Evolutionary conservation across 768 basidiomycete species (phyloP).

Genomic region (Lactifluus piperatus): DNA sequence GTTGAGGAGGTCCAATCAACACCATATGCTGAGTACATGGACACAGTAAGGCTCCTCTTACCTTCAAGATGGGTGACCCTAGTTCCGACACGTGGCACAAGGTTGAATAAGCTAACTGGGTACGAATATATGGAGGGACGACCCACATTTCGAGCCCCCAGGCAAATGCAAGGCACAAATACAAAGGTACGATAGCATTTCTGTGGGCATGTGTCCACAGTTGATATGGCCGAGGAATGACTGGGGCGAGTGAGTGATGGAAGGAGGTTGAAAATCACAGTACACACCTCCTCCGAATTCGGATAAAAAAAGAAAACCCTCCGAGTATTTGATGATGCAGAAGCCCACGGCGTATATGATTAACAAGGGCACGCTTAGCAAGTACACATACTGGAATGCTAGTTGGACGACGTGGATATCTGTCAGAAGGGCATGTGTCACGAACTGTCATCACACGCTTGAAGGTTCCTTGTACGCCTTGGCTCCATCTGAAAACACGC

Average conservation of each 20-base stretch:
- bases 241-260: constrained; percentile 29
- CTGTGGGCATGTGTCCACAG: constrained; percentile 44
- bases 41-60: constrained; percentile 24
- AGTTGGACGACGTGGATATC: neutral
- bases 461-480: constrained; percentile 61
- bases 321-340: constrained; percentile 60
- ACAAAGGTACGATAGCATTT: constrained; percentile 54
- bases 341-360: constrained; percentile 55
- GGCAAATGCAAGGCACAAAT: constrained; percentile 50
- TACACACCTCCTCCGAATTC: constrained; percentile 36
- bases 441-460: constrained; percentile 80
- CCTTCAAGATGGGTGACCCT: constrained; percentile 81
- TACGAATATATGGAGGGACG: neutral
- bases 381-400: constrained; percentile 55
- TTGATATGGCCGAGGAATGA: constrained; percentile 55
- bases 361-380: constrained; percentile 54
- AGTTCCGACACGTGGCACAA: neutral
- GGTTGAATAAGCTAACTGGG: neutral
- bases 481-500: constrained; percentile 48
- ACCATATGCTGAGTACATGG: neutral
- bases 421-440: neutral
- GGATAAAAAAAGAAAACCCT: constrained; percentile 48
- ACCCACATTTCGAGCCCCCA: constrained; percentile 75
- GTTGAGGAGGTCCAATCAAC: neutral
- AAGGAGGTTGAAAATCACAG: no score